phyloP scores from a whole-genome alignment of 2,329 filamentous ascomycete species.

The Talaromyces sp. region DNA sequence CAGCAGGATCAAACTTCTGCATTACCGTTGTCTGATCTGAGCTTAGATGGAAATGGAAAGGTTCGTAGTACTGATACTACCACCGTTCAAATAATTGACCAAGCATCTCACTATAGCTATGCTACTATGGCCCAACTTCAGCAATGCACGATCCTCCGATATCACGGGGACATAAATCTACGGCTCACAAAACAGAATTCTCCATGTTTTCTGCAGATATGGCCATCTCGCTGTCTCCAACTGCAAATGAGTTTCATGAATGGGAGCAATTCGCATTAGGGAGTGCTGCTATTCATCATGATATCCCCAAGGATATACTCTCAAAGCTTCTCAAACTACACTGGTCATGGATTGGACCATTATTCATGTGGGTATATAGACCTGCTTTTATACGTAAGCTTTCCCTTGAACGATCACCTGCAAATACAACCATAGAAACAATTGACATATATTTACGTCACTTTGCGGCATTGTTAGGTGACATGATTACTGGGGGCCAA shows the following conservation, averaged over 20 bases:
- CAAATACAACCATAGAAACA: too few relatives aligned
- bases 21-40: background rate
- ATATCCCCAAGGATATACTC: too few relatives aligned
- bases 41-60: slow-evolving; percentile 2
- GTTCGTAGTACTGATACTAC: background rate
- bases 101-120: background rate
- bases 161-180: background rate
- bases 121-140: slow-evolving; percentile 1
- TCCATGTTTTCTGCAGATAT: too few relatives aligned
- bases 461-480: background rate
- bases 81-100: background rate
- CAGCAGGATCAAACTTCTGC: background rate
- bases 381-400: slow-evolving; percentile 9
- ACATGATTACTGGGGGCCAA: slow-evolving; percentile 4
- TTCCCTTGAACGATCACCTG: background rate
- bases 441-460: too few relatives aligned
- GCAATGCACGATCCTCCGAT: background rate
- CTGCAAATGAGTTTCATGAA: too few relatives aligned
- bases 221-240: too few relatives aligned
- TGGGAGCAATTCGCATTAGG: too few relatives aligned
- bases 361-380: slow-evolving; percentile 13
- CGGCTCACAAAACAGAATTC: too few relatives aligned
- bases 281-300: too few relatives aligned
- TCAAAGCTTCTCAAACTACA: background rate
- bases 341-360: slow-evolving; percentile 7